These are phyloP conservation scores for Nicotiana knightiana DNA, from an alignment of 257 asterid species.

Conservation along the genomic window DNA sequence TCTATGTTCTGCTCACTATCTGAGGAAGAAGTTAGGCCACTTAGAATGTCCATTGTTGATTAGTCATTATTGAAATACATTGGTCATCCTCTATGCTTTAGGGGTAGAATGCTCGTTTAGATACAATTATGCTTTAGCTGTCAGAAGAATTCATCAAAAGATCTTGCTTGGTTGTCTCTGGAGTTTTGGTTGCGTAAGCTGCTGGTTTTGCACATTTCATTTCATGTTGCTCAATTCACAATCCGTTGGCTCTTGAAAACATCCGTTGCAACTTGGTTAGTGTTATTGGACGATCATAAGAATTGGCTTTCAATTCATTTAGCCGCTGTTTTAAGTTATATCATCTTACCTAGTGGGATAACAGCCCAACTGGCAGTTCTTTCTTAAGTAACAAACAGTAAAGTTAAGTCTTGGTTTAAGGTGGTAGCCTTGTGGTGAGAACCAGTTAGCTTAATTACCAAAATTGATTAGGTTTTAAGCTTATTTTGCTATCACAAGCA, in stretches of 20 bases:
- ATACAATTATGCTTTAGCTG: background rate
- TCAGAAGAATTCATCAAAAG: background rate
- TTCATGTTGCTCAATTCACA: background rate
- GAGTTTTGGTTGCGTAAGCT: background rate
- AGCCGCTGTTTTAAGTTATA: background rate
- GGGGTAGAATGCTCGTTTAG: background rate
- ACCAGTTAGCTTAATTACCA: background rate
- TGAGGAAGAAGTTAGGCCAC: background rate
- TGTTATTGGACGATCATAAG: background rate
- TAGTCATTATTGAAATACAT: background rate
- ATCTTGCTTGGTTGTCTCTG: background rate
- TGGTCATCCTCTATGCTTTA: background rate
- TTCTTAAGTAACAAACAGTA: background rate
- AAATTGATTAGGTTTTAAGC: background rate
- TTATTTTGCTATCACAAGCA: background rate
- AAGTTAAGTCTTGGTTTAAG: background rate
- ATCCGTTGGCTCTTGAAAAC: background rate
- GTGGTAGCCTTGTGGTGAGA: background rate
- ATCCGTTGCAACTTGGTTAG: background rate
- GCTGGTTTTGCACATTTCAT: background rate
- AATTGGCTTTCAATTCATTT: background rate
- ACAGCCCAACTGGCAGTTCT: background rate
- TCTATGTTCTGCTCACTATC: background rate
- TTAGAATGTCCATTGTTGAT: background rate
- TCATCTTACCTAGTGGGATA: background rate